Evolutionary conservation across 108 stramenopile genomes (phyloP).

Genomic region (Conticribra weissflogii): DNA sequence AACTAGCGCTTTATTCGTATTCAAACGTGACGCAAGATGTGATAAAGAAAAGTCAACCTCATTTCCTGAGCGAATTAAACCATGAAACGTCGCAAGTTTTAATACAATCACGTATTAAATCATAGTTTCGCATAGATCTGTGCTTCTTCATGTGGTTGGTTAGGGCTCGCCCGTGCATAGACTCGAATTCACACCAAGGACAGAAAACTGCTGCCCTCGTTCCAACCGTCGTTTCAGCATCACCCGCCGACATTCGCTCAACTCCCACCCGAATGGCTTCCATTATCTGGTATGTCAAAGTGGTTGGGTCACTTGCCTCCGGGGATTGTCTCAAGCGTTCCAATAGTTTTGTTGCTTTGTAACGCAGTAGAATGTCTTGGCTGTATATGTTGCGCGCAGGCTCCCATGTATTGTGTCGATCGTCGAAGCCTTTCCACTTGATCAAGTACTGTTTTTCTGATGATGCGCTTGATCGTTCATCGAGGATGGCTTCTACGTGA

Average conservation of each 20-base stretch:
- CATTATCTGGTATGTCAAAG: neutral
- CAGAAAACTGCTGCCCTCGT: neutral
- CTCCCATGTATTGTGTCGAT: neutral
- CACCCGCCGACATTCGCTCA: neutral
- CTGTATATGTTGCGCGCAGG: neutral
- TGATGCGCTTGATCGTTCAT: neutral
- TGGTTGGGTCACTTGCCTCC: neutral
- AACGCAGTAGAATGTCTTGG: neutral
- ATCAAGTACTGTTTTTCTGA: neutral
- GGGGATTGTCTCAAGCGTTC: neutral
- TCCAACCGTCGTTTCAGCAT: neutral
- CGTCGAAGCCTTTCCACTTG: constrained; percentile 1
- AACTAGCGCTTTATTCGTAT: no score
- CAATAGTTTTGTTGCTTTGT: neutral
- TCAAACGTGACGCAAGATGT: no score
- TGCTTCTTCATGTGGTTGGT: neutral
- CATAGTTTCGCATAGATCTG: neutral
- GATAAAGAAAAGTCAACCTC: no score
- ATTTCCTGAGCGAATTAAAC: neutral
- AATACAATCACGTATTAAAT: neutral
- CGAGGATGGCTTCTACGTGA: neutral
- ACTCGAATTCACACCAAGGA: neutral
- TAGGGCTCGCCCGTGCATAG: neutral
- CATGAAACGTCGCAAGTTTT: neutral
- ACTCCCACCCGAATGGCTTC: neutral